Percentiles rank a stretch among this genome's conserved stretches.
These are phyloP conservation scores for Hypoxylon crocopeplum DNA, from an alignment of 495 filamentous ascomycete genomes.

Conservation along the genomic window DNA sequence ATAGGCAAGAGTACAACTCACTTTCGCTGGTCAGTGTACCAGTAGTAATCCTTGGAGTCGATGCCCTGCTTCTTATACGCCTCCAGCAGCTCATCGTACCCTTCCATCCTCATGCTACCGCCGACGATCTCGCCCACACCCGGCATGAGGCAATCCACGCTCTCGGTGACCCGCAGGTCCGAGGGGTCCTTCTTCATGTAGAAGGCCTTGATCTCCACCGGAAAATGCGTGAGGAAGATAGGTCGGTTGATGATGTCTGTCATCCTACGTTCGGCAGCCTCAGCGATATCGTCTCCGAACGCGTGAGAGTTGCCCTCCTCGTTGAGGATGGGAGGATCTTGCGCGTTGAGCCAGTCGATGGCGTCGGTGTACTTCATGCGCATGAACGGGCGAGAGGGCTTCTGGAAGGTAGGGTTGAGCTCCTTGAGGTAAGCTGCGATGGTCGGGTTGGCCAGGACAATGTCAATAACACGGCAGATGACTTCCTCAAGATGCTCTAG, in stretches of 20 bases:
- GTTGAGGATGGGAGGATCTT: constrained; percentile 80
- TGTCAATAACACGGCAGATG: constrained; percentile 85
- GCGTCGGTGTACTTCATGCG: constrained; percentile 96
- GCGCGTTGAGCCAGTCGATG: constrained; percentile 88
- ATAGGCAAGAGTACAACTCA: constrained; percentile 57
- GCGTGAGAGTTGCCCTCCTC: constrained; percentile 88
- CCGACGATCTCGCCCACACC: constrained; percentile 97
- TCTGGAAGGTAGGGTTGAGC: constrained; percentile 88
- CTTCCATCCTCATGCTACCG: constrained; percentile 94
- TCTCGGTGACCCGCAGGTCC: constrained; percentile 91
- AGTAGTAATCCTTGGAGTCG: constrained; percentile 88
- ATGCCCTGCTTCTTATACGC: constrained; percentile 90
- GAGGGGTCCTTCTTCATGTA: constrained; percentile 94
- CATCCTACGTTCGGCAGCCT: constrained; percentile 96
- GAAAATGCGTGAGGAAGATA: constrained; percentile 98
- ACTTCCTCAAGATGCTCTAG: constrained; percentile 88
- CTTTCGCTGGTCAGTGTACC: constrained; percentile 99
- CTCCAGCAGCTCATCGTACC: constrained; percentile 88
- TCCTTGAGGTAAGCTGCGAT: constrained; percentile 73
- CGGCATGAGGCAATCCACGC: constrained; percentile 94
- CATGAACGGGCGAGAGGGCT: constrained; percentile 84
- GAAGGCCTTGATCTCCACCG: constrained; percentile 97
- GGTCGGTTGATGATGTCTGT: constrained; percentile 93
- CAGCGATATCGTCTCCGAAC: constrained; percentile 98
- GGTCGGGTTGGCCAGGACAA: constrained; percentile 73